Evolutionary conservation across 2,329 filamentous ascomycete genomes (phyloP).

Genomic region (Neoascochyta sp.): DNA sequence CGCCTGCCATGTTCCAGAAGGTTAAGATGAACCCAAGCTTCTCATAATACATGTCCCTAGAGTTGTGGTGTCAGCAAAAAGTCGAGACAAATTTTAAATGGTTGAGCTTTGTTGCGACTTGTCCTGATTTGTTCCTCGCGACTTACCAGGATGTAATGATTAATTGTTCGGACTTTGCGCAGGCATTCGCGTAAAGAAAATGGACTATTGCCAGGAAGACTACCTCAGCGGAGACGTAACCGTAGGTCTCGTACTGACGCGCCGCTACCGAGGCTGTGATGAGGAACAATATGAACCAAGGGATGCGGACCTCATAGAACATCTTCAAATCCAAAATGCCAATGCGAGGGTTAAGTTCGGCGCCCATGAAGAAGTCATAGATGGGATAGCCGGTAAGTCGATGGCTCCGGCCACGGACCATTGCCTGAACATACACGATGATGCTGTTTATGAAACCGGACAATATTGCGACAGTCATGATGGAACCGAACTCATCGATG

Average conservation of each 20-base stretch:
- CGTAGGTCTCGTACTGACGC: conserved; percentile 76
- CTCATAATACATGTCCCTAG: conserved; percentile 87
- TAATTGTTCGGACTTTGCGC: conserved; percentile 84
- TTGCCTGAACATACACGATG: conserved; percentile 78
- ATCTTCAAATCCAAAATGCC: conserved; percentile 84
- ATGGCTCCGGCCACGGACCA: conserved; percentile 75
- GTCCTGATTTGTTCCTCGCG: not conserved
- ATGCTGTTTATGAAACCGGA: conserved; percentile 81
- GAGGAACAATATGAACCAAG: conserved; percentile 84
- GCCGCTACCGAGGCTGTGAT: conserved; percentile 69
- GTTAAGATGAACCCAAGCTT: conserved; percentile 97
- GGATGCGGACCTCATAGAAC: conserved; percentile 89
- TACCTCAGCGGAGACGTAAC: conserved; percentile 79
- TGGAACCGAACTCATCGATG: conserved; percentile 88
- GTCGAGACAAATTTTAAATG: not conserved
- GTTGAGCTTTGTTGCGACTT: not conserved
- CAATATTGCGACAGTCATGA: conserved; percentile 86
- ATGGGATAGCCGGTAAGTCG: conserved; percentile 80
- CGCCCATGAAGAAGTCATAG: conserved; percentile 89
- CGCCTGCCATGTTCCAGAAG: conserved; percentile 91
- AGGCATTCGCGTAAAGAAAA: conserved; percentile 87
- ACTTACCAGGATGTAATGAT: conserved; percentile 76
- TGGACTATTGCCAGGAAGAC: conserved; percentile 80
- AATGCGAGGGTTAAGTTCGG: conserved; percentile 79
- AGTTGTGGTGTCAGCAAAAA: conserved; percentile 1